Base-by-base conservation (phyloP, 2,329 filamentous ascomycete species). In the Teratosphaeria pseudoeucalypti region DNA sequence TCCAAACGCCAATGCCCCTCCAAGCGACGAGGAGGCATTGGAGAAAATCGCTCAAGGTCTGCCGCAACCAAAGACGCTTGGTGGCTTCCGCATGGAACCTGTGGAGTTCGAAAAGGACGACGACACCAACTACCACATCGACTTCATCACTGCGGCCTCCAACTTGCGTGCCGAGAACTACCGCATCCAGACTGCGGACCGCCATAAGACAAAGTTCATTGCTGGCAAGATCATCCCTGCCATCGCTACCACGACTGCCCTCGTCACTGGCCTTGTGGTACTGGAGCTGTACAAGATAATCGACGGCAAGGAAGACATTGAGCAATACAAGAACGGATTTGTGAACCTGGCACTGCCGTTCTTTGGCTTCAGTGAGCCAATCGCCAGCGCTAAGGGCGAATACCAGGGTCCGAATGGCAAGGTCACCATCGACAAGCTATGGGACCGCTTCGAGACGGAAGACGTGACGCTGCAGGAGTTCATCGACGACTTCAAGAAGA, bases 71-170 rank as follows among this genome's bases (percentile, higher is more conserved):
- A 92, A 88, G 72, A 85, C 85, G 49, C 78, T 99, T 56, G 87
- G 89, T 29, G 91, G 90, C 37, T 95, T 95, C 82, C 92, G 92
- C 76, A 79, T 99, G 57, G 85, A 86, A 59, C 89, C 92, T 2
- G 94, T 97, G 6, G 94, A 97, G 68, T 99, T 99, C 69, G 91
- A 99, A 77, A 99, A 99, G 81, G 94, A 99, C 65, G 94, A 99
- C 69, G 95, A 99, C 74, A 90, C 88, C 56, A 99, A 99, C 75
- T 85, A 94, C 75, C 94, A 99, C 79, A 99, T 99, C 69, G 94
- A 97, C 76, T 99, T 99, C 79, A 97, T 99, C 76, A 95, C 94
- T 7, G 91, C 92, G 1, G 92, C 92, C 65, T 96, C 92, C 79
- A 99, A 99, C 74, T 80, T 99, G 61, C 89, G 95, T 61, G 94